phyloP scores from a whole-genome alignment of 352 stramenopile genomes.

The Pythium scleroteichum region DNA sequence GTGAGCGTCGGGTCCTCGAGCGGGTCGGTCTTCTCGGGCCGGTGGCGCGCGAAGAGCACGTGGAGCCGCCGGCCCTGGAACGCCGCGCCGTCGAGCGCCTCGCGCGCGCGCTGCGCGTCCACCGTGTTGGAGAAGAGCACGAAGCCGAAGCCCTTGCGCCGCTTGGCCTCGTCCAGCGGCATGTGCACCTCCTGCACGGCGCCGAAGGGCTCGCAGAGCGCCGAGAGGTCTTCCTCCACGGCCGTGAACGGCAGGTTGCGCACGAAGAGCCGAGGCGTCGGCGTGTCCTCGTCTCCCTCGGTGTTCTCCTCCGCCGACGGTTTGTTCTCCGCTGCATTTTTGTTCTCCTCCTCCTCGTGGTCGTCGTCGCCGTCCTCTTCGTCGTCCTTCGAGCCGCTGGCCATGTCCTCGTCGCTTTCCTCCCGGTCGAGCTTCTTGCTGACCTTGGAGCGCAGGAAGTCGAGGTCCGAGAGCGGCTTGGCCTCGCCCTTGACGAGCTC shows the following conservation, averaged over 20 bases:
- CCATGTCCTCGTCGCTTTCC: conserved; percentile 45
- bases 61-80: conserved; percentile 97
- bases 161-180: conserved; percentile 94
- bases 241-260: conserved; percentile 97
- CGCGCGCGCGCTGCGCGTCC: conserved; percentile 88
- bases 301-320: conserved; percentile 3
- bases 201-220: conserved; percentile 90
- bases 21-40: conserved; percentile 51
- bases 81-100: conserved; percentile 90
- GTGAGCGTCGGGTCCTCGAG: conserved; percentile 69
- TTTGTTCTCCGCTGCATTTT: conserved; percentile 22
- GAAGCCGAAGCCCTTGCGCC: conserved; percentile 98
- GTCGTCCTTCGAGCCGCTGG: conserved; percentile 39
- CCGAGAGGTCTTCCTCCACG: conserved; percentile 95
- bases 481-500: conserved; percentile 37
- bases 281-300: conserved; percentile 38
- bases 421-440: conserved; percentile 71
- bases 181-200: conserved; percentile 94
- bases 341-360: conserved; percentile 27
- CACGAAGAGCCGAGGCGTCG: conserved; percentile 94
- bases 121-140: conserved; percentile 93
- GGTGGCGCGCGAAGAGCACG: conserved; percentile 89
- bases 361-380: conserved; percentile 50
- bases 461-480: conserved; percentile 84
- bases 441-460: conserved; percentile 94